Conservation (phyloP, 2,329 filamentous ascomycete genomes). For the Capronia epimyces region DNA sequence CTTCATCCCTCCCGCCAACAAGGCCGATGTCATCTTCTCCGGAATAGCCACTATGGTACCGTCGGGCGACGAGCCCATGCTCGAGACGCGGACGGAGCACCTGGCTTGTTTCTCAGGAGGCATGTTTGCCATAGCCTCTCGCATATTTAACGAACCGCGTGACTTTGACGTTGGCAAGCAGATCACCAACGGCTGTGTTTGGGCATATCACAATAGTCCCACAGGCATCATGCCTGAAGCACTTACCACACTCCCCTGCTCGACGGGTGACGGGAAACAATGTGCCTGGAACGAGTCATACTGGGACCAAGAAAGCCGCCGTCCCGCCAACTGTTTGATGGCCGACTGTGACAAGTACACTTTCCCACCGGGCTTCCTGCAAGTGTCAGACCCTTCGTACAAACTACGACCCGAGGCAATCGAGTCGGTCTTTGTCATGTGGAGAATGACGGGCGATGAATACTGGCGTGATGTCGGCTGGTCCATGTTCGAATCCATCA, state of each 20-base stretch:
- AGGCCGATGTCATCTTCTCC: slow-evolving; percentile 38
- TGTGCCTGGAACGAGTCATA: slow-evolving; percentile 50
- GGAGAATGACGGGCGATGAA: slow-evolving; percentile 54
- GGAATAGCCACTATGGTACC: slow-evolving; percentile 33
- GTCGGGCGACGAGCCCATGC: slow-evolving; percentile 16
- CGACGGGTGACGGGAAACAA: slow-evolving; percentile 6
- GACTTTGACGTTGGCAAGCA: slow-evolving; percentile 48
- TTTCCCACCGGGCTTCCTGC: slow-evolving; percentile 24
- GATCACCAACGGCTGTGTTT: slow-evolving; percentile 53
- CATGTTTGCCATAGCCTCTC: slow-evolving; percentile 51
- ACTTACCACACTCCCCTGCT: slow-evolving; percentile 45
- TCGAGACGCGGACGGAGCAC: slow-evolving; percentile 46
- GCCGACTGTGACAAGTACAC: not conserved
- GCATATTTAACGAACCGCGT: slow-evolving; percentile 46
- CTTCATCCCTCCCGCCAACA: slow-evolving; percentile 48
- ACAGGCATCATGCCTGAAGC: slow-evolving; percentile 55
- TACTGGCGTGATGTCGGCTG: slow-evolving; percentile 43
- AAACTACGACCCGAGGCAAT: slow-evolving; percentile 59
- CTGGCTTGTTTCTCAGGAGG: slow-evolving; percentile 53
- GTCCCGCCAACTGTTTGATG: slow-evolving; percentile 1
- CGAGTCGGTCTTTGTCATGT: slow-evolving; percentile 56
- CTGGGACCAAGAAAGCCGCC: slow-evolving; percentile 17
- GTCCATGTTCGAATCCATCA: slow-evolving; percentile 47
- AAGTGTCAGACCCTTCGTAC: slow-evolving; percentile 19
- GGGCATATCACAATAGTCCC: slow-evolving; percentile 49